Percentiles rank a stretch among this genome's conserved stretches.
Conservation (phyloP, 805 yeast species). For the Helenozyma baotianmanensis region DNA sequence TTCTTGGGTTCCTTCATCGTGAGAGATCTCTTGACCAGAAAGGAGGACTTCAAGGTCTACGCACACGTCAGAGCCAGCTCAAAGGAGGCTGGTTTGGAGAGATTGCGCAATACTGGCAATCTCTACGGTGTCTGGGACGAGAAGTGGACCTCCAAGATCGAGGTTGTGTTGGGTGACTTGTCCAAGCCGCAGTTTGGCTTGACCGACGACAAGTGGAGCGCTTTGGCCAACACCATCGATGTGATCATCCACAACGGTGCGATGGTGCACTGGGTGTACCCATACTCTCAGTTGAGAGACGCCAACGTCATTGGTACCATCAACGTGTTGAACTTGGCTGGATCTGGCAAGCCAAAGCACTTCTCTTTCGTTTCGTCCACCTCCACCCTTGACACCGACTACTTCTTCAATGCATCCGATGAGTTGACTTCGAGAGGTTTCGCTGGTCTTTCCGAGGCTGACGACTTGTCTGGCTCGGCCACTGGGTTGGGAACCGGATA, state of each 20-base stretch:
- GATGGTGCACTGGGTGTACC: conserved; percentile 97
- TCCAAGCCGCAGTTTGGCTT: conserved; percentile 72
- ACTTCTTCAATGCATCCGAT: conserved; percentile 76
- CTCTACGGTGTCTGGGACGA: conserved; percentile 83
- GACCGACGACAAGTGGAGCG: conserved; percentile 49
- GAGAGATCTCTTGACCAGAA: conserved; percentile 60
- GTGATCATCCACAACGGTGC: conserved; percentile 95
- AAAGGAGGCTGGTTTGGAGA: conserved; percentile 63
- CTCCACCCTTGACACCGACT: conserved; percentile 81
- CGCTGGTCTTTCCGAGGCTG: conserved; percentile 75
- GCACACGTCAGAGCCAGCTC: conserved; percentile 90
- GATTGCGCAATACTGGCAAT: conserved; percentile 69
- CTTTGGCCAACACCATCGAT: conserved; percentile 60
- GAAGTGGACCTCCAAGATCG: conserved; percentile 50
- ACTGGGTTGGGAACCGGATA: conserved; percentile 85
- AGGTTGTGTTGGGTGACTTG: conserved; percentile 80
- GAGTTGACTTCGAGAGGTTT: conserved; percentile 57
- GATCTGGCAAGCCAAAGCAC: conserved; percentile 75
- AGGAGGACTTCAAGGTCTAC: conserved; percentile 55
- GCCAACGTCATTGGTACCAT: conserved; percentile 89
- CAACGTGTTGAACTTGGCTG: conserved; percentile 74
- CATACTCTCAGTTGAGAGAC: conserved; percentile 83
- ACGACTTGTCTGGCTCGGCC: conserved; percentile 77
- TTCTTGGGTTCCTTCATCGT: conserved; percentile 89
- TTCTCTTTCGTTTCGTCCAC: conserved; percentile 95